Conservation (phyloP, 495 filamentous ascomycete species). For the Penicillium canariense region DNA sequence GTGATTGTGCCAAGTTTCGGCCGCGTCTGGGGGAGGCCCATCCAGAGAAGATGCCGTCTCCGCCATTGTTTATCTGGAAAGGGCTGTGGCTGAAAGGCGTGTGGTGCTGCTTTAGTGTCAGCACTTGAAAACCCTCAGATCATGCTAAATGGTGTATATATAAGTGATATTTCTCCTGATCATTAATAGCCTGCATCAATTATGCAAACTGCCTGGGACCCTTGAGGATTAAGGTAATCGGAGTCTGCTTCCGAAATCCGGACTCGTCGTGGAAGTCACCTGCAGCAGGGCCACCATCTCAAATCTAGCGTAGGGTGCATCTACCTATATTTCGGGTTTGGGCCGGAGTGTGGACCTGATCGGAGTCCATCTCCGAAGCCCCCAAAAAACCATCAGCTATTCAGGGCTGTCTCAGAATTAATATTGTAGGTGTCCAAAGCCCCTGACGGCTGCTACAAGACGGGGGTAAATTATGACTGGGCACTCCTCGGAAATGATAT, state of each 20-base stretch:
- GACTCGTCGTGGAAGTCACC: neutral
- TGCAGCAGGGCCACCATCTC: neutral
- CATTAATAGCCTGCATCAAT: neutral
- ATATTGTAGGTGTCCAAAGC: neutral
- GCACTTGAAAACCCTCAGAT: neutral
- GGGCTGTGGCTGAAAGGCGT: neutral
- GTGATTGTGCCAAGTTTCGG: neutral
- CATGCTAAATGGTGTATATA: neutral
- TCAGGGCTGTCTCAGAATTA: neutral
- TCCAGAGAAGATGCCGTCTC: neutral
- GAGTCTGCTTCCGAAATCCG: conserved; percentile 1
- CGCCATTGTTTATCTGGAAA: neutral
- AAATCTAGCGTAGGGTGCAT: neutral
- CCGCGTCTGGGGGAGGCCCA: neutral
- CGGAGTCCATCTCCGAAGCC: neutral
- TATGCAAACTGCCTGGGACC: neutral
- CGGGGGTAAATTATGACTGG: no score
- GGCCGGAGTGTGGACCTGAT: neutral
- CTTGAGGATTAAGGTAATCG: neutral
- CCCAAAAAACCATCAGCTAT: neutral
- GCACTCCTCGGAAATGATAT: no score
- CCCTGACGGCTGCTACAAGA: no score
- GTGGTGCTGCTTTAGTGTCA: neutral
- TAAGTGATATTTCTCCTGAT: neutral
- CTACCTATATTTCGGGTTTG: no score